Evolutionary conservation across 495 filamentous ascomycete species (phyloP).

Genomic region (Penicillium angulare): DNA sequence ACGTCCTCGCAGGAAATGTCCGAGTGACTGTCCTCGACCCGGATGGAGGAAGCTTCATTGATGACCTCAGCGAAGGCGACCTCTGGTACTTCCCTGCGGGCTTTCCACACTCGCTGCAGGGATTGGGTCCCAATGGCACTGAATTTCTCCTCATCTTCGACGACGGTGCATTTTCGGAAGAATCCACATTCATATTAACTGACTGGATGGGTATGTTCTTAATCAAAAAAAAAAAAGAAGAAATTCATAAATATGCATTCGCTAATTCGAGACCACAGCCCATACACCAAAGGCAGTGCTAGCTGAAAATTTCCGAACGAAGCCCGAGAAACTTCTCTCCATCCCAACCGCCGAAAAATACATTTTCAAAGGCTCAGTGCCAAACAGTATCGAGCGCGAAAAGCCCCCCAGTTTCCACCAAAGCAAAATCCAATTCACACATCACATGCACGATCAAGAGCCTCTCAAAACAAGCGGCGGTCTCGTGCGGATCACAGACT

Average conservation of each 20-base stretch:
- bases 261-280: constrained; percentile 28
- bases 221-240: background rate
- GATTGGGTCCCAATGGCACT: constrained; percentile 61
- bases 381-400: constrained; percentile 46
- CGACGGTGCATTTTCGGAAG: constrained; percentile 65
- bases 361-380: constrained; percentile 60
- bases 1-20: constrained; percentile 51
- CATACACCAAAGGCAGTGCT: constrained; percentile 64
- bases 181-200: constrained; percentile 65
- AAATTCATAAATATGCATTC: background rate
- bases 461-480: constrained; percentile 54
- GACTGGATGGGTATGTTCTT: constrained; percentile 58
- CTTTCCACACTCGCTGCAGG: constrained; percentile 68
- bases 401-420: constrained; percentile 45
- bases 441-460: constrained; percentile 53
- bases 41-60: constrained; percentile 66
- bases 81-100: constrained; percentile 76
- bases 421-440: constrained; percentile 59
- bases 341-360: constrained; percentile 62
- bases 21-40: constrained; percentile 62
- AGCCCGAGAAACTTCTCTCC: constrained; percentile 56
- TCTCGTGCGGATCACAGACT: constrained; percentile 60
- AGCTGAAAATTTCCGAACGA: constrained; percentile 62
- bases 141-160: constrained; percentile 74
- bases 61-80: constrained; percentile 67